Base-by-base conservation (phyloP, 164 flowering plant genomes). In the Stephania japonica region DNA sequence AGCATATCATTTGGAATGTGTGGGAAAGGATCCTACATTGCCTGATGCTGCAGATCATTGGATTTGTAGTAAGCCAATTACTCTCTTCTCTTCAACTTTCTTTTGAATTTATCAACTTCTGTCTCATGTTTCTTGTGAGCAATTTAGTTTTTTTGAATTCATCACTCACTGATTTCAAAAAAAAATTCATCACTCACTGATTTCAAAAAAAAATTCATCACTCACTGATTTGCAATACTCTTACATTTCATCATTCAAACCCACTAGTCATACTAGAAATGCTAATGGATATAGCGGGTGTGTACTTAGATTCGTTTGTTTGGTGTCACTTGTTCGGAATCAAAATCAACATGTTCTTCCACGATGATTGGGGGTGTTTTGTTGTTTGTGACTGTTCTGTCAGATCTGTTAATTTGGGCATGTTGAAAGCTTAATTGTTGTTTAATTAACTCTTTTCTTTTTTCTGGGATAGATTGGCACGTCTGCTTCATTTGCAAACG, bases 1-100 rank as follows among this genome's bases (percentile, higher is more conserved):
- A 78, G 78, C 90, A 67, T 92, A 89, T 80, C 97, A 92, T 73
- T 81, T 88, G 42, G 41, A 78, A 0, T 93, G 98, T 72, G 88
- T 88, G 69, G 87, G 75, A 14, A 83, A 84, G 80, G 91, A 86
- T 70, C 80, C 84, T 5, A 75, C 84, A 0, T 70, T 80, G 42
- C 24, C 82, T 74, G 80, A 81, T 56, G 65, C 76, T 53, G 77
- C 72, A n/a, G 79, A 70, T 3, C 77, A 56, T 8, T 93, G 91
- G 91, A 69, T 19, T 68, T 93, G 97, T 72, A 70, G 98, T 91
- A 85, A 80, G 89, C 69, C 50, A 27, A 78, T 77, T 42, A 7
- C n/a, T 9, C 42, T 7, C 53, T 19, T 14, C 61, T 1, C 25
- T 5, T 32, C 69, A 32, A 44, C 65, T 62, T 64, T 56, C 21